phyloP scores from a whole-genome alignment of 257 asterid species.

The Solanum clarkiae region DNA sequence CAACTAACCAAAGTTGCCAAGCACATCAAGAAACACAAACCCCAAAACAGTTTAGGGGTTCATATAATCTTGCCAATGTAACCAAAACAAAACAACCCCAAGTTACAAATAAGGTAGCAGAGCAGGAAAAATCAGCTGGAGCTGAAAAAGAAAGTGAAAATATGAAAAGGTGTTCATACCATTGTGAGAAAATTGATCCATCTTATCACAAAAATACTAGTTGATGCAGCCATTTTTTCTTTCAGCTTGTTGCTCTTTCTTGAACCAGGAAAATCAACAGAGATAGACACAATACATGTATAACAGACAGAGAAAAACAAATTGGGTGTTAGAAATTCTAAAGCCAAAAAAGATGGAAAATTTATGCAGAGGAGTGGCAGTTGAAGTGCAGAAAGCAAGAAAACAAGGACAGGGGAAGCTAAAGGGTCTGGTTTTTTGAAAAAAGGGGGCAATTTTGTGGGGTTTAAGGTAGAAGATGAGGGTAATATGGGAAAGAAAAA shows the following conservation, averaged over 20 bases:
- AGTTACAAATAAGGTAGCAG: background rate
- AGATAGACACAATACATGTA: background rate
- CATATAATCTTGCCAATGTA: background rate
- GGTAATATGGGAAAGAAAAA: background rate
- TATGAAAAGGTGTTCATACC: constrained; percentile 25
- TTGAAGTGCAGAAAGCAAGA: background rate
- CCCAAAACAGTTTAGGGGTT: background rate
- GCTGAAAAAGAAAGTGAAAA: background rate
- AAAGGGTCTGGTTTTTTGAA: background rate
- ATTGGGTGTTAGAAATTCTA: background rate
- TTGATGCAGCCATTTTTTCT: constrained; percentile 41
- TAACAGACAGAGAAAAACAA: background rate
- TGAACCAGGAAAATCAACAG: background rate
- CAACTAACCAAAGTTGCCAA: background rate
- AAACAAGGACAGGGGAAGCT: background rate
- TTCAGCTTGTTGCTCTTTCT: background rate
- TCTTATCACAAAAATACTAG: constrained; percentile 76
- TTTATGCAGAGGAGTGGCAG: constrained; percentile 1
- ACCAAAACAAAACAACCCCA: background rate
- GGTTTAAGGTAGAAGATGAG: background rate
- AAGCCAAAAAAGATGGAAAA: background rate
- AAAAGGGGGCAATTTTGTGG: background rate
- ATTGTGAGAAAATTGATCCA: constrained; percentile 83
- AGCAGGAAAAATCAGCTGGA: background rate
- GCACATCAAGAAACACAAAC: background rate